These are phyloP conservation scores for Vinca major DNA, from an alignment of 305 asterid genomes.

Conservation along the genomic window DNA sequence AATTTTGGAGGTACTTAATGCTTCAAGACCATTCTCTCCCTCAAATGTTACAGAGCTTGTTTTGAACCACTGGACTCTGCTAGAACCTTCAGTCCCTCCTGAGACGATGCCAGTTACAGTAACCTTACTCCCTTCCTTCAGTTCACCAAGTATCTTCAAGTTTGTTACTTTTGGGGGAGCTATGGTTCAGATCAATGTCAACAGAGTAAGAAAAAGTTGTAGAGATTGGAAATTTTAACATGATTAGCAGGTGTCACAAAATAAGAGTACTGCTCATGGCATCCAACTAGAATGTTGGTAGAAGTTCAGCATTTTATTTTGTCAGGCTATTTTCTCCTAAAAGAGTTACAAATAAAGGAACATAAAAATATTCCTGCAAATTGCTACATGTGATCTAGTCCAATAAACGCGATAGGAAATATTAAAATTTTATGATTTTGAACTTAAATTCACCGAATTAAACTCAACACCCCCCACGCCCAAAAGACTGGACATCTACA, in stretches of 20 bases:
- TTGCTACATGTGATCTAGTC: too few species aligned
- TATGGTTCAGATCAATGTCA: constrained; percentile 26
- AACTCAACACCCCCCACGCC: too few species aligned
- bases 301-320: neutral
- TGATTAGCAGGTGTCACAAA: neutral
- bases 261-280: neutral
- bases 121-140: constrained; percentile 93
- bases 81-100: constrained; percentile 98
- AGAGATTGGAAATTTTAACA: neutral
- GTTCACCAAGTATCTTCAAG: constrained; percentile 87
- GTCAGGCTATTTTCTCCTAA: neutral
- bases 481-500: too few species aligned
- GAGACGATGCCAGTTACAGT: constrained; percentile 86
- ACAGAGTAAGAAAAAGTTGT: constrained; percentile 11
- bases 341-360: neutral
- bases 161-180: constrained; percentile 90
- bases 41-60: constrained; percentile 53
- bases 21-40: constrained; percentile 72
- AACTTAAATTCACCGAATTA: too few species aligned
- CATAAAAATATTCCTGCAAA: too few species aligned
- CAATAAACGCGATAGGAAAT: too few species aligned
- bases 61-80: constrained; percentile 99
- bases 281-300: neutral
- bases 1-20: constrained; percentile 74
- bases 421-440: too few species aligned